Evolutionary conservation across 441 rosid genomes (phyloP), one percentile per base, ranked within the genome.

Genomic region (Corymbia calophylla): DNA sequence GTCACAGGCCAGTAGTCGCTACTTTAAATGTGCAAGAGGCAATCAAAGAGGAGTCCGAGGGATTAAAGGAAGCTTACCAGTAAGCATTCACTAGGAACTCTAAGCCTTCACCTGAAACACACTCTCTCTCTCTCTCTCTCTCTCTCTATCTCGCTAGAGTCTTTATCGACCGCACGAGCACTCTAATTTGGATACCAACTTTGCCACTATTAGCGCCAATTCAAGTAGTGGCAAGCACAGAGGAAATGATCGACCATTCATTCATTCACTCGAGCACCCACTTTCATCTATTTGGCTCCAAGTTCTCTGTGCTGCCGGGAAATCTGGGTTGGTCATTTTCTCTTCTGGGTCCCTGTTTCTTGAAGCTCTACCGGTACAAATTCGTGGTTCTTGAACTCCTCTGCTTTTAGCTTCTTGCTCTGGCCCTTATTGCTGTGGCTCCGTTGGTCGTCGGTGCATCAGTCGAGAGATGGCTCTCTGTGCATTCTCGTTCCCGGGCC

Each of bases 401-500:
- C n/a, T 73, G 84, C 84, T 23, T 73, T 73, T 73, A 49, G 15
- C 85, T 90, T 80, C 82, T 68, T 31, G 53, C 73, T 88, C 44
- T 58, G n/a, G 2, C 31, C 44, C 5, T 39, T 35, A 51, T 80
- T 62, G 64, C 0, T 1, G 64, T 53, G 49, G 70, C 86, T 18
- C 81, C 53, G 12, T 86, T 17, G 10, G 87, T 21, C 56, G 23
- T 53, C n/a, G 53, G 53, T 60, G 56, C 27, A 25, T 86, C 62
- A 14, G 49, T 80, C 77, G 90, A 85, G 90, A 82, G 48, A 96
- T 97, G 98, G 98, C 98, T 88, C 93, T 95, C 47, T 94, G 91
- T 93, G 93, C 96, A 92, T 94, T 94, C 92, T 93, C 97, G 70
- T 93, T 96, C 88, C 94, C 97, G 88, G 92, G 94, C 87, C 90